Percentiles rank a stretch among this genome's conserved stretches.
Conservation (phyloP, 2,329 filamentous ascomycete species). For the Talaromyces verruculosus region DNA sequence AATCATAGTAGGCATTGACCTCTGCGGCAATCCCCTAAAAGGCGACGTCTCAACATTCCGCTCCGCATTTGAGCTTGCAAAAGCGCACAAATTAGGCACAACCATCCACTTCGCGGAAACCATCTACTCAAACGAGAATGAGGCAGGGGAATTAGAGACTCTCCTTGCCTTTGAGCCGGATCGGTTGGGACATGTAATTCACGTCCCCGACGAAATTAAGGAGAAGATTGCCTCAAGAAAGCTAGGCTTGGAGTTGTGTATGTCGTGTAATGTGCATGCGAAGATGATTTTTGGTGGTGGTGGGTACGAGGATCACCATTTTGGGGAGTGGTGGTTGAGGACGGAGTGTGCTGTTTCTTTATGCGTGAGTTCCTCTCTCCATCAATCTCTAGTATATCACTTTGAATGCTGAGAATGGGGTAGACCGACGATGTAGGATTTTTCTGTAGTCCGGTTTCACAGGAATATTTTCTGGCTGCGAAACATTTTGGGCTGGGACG, state of each 20-base stretch:
- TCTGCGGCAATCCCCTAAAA: constrained; percentile 72
- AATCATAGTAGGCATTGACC: constrained; percentile 68
- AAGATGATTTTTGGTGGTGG: constrained; percentile 65
- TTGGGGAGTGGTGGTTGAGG: constrained; percentile 65
- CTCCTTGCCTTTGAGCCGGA: constrained; percentile 67
- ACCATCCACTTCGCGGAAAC: constrained; percentile 80
- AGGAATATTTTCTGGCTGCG: constrained; percentile 73
- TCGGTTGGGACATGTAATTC: constrained; percentile 75
- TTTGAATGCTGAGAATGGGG: not conserved
- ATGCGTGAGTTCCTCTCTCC: constrained; percentile 57
- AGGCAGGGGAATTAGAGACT: constrained; percentile 60
- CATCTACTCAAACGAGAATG: constrained; percentile 50
- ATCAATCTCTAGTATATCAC: not conserved
- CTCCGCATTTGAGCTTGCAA: constrained; percentile 53
- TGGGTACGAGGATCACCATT: constrained; percentile 69
- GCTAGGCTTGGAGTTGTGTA: constrained; percentile 71
- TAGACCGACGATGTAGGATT: constrained; percentile 83
- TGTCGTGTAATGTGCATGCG: constrained; percentile 78
- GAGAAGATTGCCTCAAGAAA: constrained; percentile 54
- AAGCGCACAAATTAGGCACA: constrained; percentile 59
- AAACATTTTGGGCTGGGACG: constrained; percentile 63
- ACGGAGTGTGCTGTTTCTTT: constrained; percentile 63
- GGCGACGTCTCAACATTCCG: constrained; percentile 62
- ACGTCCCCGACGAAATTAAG: constrained; percentile 64
- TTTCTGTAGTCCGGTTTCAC: constrained; percentile 72